Evolutionary conservation across 208 protist species (phyloP).

Genomic region (Phytomonas sp.): DNA sequence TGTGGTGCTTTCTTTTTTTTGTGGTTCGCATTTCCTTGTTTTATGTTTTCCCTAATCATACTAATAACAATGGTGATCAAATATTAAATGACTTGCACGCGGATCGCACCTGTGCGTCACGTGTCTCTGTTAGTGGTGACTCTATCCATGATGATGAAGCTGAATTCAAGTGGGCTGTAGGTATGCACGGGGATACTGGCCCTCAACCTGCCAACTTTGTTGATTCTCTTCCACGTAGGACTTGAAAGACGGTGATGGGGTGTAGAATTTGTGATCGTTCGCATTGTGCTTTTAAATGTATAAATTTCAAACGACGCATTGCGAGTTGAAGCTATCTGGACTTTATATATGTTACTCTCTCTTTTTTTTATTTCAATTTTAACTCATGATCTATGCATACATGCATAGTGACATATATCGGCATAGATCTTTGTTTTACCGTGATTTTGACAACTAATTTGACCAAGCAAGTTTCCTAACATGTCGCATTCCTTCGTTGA

Average conservation of each 20-base stretch:
- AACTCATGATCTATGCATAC: neutral
- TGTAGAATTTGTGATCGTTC: too few species aligned
- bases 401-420: constrained; percentile 2
- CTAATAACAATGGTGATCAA: too few species aligned
- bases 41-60: constrained; percentile 6
- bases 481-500: constrained; percentile 12
- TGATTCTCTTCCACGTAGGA: too few species aligned
- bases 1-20: constrained; percentile 51
- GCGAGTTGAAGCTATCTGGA: too few species aligned
- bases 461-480: constrained; percentile 4
- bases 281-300: too few species aligned
- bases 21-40: constrained; percentile 40
- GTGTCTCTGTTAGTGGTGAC: too few species aligned
- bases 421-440: neutral
- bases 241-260: too few species aligned
- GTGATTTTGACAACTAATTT: constrained; percentile 1
- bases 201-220: too few species aligned
- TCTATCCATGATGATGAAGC: constrained; percentile 28
- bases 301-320: too few species aligned
- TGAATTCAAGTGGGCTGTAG: constrained; percentile 14
- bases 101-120: too few species aligned
- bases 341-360: constrained; percentile 3
- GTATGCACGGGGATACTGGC: too few species aligned
- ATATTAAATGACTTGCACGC: too few species aligned
- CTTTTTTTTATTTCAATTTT: constrained; percentile 11